Evolutionary conservation across 768 basidiomycete species (phyloP).

Genomic region (Tricholoma bakamatsutake): DNA sequence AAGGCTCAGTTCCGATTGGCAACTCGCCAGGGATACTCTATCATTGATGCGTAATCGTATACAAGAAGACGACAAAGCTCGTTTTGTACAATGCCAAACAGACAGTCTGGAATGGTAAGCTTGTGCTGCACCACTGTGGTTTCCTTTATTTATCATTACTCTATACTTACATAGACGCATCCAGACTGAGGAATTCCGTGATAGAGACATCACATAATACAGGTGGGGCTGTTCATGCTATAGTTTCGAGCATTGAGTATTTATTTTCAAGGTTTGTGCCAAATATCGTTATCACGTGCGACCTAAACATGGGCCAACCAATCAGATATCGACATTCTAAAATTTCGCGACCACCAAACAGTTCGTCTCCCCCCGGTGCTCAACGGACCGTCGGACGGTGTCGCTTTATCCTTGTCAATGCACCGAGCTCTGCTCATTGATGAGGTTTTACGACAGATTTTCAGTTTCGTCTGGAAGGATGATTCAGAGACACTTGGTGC

Average conservation of each 20-base stretch:
- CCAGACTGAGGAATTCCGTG: no score
- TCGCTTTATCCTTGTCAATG: constrained; percentile 21
- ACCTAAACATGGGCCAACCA: not conserved
- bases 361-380: not conserved
- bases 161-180: not conserved
- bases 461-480: constrained; percentile 25
- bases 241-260: no score
- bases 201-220: no score
- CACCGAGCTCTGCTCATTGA: constrained; percentile 42
- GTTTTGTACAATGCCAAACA: no score
- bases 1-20: no score
- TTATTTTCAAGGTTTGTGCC: no score
- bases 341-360: not conserved
- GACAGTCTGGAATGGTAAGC: not conserved
- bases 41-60: no score
- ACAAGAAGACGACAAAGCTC: no score
- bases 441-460: constrained; percentile 41
- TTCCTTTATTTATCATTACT: not conserved
- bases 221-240: no score
- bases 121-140: not conserved
- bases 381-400: not conserved
- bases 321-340: not conserved
- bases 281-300: not conserved
- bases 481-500: constrained; percentile 25
- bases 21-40: no score